phyloP scores from a whole-genome alignment of 495 filamentous ascomycete genomes.

The Barbatosphaeria neglecta region DNA sequence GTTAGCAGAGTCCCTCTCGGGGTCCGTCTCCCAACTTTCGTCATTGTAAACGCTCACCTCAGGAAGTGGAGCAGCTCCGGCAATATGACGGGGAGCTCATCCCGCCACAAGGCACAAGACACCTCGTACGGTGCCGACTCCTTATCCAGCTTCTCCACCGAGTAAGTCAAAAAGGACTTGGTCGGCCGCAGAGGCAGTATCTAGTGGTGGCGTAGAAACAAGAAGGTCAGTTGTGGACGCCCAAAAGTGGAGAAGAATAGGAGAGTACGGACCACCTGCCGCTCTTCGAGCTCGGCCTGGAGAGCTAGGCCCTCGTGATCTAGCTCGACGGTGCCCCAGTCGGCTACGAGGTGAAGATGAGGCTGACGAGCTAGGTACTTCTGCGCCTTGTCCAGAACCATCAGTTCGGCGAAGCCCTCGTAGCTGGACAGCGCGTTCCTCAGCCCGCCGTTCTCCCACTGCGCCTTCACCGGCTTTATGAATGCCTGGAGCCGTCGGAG shows the following conservation, averaged over 20 bases:
- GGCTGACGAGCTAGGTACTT: slow-evolving; percentile 62
- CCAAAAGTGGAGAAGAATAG: too few relatives aligned
- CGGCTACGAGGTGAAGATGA: slow-evolving; percentile 62
- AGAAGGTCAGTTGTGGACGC: neutral
- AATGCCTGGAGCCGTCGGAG: slow-evolving; percentile 57
- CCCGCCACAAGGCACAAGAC: slow-evolving; percentile 70
- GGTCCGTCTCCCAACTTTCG: too few relatives aligned
- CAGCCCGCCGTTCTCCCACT: slow-evolving; percentile 68
- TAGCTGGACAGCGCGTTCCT: slow-evolving; percentile 61
- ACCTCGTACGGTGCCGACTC: slow-evolving; percentile 53
- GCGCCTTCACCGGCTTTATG: slow-evolving; percentile 62
- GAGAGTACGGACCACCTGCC: slow-evolving; percentile 47
- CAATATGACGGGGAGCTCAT: slow-evolving; percentile 68
- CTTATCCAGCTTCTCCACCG: slow-evolving; percentile 76
- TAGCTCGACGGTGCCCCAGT: slow-evolving; percentile 70
- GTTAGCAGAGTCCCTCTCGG: too few relatives aligned
- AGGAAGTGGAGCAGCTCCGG: slow-evolving; percentile 80
- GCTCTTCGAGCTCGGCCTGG: slow-evolving; percentile 61
- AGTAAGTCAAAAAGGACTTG: slow-evolving; percentile 79
- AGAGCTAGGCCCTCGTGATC: slow-evolving; percentile 69
- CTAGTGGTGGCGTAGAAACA: slow-evolving; percentile 23
- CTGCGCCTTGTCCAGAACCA: slow-evolving; percentile 69
- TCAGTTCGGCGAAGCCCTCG: slow-evolving; percentile 62
- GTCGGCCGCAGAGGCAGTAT: slow-evolving; percentile 71
- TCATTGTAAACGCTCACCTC: too few relatives aligned